These are phyloP conservation scores for Golubevia sp. DNA, from an alignment of 1,284 basidiomycete species.

Conservation along the genomic window DNA sequence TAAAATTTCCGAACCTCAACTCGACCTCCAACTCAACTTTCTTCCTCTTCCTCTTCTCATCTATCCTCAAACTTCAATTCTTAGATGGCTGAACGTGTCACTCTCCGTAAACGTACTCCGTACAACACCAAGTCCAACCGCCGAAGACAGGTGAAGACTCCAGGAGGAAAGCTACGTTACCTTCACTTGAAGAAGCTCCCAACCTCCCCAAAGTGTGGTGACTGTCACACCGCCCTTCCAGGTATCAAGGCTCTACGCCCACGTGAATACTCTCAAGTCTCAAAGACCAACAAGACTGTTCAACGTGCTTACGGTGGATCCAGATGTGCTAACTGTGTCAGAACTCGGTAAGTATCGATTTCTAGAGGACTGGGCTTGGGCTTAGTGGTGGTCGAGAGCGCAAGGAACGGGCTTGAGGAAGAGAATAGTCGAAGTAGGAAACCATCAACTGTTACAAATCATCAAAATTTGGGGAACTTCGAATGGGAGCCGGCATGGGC, in stretches of 20 bases:
- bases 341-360: conserved; percentile 40
- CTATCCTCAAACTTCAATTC: background rate
- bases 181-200: conserved; percentile 86
- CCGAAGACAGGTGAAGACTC: conserved; percentile 94
- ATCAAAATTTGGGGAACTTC: too few species aligned
- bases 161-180: conserved; percentile 88
- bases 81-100: conserved; percentile 95
- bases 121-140: conserved; percentile 99
- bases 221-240: conserved; percentile 51
- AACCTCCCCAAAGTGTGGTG: conserved; percentile 82
- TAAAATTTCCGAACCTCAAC: too few species aligned
- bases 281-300: conserved; percentile 57
- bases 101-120: conserved; percentile 95
- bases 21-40: too few species aligned
- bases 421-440: too few species aligned
- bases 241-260: conserved; percentile 58
- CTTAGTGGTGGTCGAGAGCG: too few species aligned
- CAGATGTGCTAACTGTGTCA: conserved; percentile 55
- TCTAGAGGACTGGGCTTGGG: background rate
- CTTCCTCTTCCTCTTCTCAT: too few species aligned
- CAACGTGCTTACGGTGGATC: conserved; percentile 58
- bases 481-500: too few species aligned
- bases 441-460: too few species aligned
- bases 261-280: conserved; percentile 50
- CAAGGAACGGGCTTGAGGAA: background rate